Base-by-base conservation (phyloP, 345 rosid genomes). In the Pseudoturritis turrita region DNA sequence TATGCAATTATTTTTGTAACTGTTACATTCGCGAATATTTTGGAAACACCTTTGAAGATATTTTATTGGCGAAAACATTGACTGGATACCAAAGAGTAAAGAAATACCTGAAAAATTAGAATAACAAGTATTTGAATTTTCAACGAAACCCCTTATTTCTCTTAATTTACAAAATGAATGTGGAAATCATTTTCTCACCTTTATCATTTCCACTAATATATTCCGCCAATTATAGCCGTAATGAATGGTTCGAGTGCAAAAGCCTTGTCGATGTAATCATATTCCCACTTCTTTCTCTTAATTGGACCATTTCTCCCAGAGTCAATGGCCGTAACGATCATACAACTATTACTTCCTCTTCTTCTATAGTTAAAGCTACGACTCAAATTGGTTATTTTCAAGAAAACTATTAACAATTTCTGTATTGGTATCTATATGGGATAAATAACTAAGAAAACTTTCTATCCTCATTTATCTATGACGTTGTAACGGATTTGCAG, bases 271-370 rank as follows among this genome's bases (percentile, higher is more conserved):
- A 70, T 28, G 74, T 58, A 25, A 58, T 5, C 51, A 70, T 21
- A 45, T 33, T 7, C 57, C 45, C 66, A 70, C 65, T 33, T 58
- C 29, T 12, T 70, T 49, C 19, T 70, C 60, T 50, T 28, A 37
- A 37, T 25, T 60, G 51, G 67, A 39, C 51, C 2, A 19, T 25
- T 11, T 46, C 21, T 26, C 19, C 22, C 4, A 61, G 29, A 71
- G 75, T 71, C 68, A 61, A 71, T 8, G 68, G 35, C 61, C 8
- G 25, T 61, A 68, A 71, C 61, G 10, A 41, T 71, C 40, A n/a
- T 19, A 29, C 76, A 29, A 9, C 62, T 62, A 51, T 62, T 33
- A 33, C 11, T 8, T 33, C 37, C 37, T 33, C 37, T 33, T 51
- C 62, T 40, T 61, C 26, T 44, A 43, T 55, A 19, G 46, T 46